Conservation (phyloP, 768 basidiomycete species). For the Lentinula detonsa region DNA sequence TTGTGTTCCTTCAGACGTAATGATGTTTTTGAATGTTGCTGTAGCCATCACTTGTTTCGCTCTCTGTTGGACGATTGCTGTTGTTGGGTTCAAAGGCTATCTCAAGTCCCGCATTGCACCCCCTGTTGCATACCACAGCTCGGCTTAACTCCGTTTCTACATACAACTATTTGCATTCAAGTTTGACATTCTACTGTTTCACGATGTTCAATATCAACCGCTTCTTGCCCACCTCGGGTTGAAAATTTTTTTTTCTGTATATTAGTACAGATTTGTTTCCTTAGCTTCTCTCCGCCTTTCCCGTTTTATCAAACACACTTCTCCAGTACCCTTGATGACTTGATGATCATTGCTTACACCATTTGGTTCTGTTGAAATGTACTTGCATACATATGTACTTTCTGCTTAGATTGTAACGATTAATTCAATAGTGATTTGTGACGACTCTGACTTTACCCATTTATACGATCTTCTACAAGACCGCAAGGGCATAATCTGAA, state of each 20-base stretch:
- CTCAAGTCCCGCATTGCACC: slow-evolving; percentile 40
- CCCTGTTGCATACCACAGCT: slow-evolving; percentile 25
- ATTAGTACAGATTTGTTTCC: background rate
- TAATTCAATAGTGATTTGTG: background rate
- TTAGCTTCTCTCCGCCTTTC: background rate
- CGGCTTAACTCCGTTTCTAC: slow-evolving; percentile 16
- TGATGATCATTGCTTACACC: background rate
- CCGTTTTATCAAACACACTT: background rate
- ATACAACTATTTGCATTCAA: background rate
- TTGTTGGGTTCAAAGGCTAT: slow-evolving; percentile 83
- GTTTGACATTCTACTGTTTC: background rate
- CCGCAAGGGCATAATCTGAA: slow-evolving; percentile 42
- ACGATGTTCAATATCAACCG: background rate
- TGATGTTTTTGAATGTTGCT: slow-evolving; percentile 85
- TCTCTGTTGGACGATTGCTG: slow-evolving; percentile 75
- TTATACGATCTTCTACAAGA: background rate
- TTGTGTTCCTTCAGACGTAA: slow-evolving; percentile 48
- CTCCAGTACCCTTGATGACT: background rate
- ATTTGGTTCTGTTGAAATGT: no score
- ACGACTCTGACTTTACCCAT: background rate
- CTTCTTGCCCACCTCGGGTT: background rate
- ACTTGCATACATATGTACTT: background rate
- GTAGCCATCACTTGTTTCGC: slow-evolving; percentile 83
- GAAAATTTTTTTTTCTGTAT: background rate
- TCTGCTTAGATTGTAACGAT: background rate